Evolutionary conservation across 2,329 filamentous ascomycete species (phyloP), one percentile per base, ranked within the genome.

Genomic region (Diaporthe eres): DNA sequence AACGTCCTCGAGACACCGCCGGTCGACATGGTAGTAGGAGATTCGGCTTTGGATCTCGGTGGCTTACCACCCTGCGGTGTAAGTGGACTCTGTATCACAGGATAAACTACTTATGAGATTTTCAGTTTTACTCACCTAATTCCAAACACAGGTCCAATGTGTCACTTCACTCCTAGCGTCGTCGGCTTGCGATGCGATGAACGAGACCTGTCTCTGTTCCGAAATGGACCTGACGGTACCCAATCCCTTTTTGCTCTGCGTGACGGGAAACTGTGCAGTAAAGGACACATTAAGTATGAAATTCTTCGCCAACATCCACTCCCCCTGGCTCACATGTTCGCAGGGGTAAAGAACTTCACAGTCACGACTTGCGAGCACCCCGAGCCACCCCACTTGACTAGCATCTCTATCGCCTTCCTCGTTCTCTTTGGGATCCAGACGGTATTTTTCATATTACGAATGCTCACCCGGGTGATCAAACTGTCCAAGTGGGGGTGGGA

Each of bases 401-500:
- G 65, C 65, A 42, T 70, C 4, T 55, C 34, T 1, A 55, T 55
- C 17, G 65, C 65, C 13, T 70, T 55, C n/a, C 37, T 58, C 4
- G 47, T 75, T 78, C 78, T 84, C 31, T 82, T 79, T 73, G 80
- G 82, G 13, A 79, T 86, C 31, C 81, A 83, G 8, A 82, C 80
- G 44, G 78, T 84, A 61, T 83, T 85, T 68, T 80, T 87, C 37
- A 71, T 81, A 6, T 75, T 84, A 17, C 85, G 87, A n/a, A 81
- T 86, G 17, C 76, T 78, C 3, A 82, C 80, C 63, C 82, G 80
- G 58, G 77, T 85, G n/a, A 80, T 84, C 13, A 76, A 74, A 79
- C 1, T 77, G 80, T 1, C 83, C 81, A 42, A 68, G 80, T 31
- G 78, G 25, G 83, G 79, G 1, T 75, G 83, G 22, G 84, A 85